Evolutionary conservation across 2,329 filamentous ascomycete species (phyloP).

Genomic region (Ophiostoma tasmaniense): DNA sequence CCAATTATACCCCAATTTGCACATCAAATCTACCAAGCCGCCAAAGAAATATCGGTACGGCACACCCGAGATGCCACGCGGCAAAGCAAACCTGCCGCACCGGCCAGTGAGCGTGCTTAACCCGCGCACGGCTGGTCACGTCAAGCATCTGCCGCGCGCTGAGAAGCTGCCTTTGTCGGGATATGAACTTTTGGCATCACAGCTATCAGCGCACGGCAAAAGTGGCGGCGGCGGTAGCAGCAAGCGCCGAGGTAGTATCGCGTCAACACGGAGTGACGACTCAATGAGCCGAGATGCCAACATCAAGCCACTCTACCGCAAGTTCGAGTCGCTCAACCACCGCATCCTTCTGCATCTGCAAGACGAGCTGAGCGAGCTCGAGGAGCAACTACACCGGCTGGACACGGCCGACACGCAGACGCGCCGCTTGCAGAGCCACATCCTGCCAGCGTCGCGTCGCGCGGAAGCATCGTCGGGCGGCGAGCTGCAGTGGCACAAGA

Average conservation of each 20-base stretch:
- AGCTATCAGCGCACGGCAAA: slow-evolving; percentile 33
- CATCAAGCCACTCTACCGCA: slow-evolving; percentile 62
- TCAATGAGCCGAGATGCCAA: background rate
- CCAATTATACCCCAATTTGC: slow-evolving; percentile 12
- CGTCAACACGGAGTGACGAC: slow-evolving; percentile 24
- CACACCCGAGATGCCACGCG: slow-evolving; percentile 36
- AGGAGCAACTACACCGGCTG: slow-evolving; percentile 63
- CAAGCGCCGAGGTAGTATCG: slow-evolving; percentile 22
- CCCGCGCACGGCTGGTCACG: slow-evolving; percentile 29
- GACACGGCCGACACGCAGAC: slow-evolving; percentile 51
- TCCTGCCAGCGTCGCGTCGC: slow-evolving; percentile 52
- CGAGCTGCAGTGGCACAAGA: slow-evolving; percentile 52
- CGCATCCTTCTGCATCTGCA: slow-evolving; percentile 74
- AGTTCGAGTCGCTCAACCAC: slow-evolving; percentile 75
- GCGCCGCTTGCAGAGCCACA: slow-evolving; percentile 34
- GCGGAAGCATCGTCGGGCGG: slow-evolving; percentile 45
- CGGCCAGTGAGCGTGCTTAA: slow-evolving; percentile 31
- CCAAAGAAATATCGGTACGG: slow-evolving; percentile 28
- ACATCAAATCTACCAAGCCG: slow-evolving; percentile 14
- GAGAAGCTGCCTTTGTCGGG: slow-evolving; percentile 43
- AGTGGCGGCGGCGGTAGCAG: background rate
- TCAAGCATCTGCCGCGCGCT: slow-evolving; percentile 32
- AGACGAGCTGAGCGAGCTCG: slow-evolving; percentile 73
- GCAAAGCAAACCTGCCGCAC: slow-evolving; percentile 31
- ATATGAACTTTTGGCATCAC: slow-evolving; percentile 55